Base-by-base conservation (phyloP, 2,329 filamentous ascomycete genomes). In the Scedosporium aurantiacum region DNA sequence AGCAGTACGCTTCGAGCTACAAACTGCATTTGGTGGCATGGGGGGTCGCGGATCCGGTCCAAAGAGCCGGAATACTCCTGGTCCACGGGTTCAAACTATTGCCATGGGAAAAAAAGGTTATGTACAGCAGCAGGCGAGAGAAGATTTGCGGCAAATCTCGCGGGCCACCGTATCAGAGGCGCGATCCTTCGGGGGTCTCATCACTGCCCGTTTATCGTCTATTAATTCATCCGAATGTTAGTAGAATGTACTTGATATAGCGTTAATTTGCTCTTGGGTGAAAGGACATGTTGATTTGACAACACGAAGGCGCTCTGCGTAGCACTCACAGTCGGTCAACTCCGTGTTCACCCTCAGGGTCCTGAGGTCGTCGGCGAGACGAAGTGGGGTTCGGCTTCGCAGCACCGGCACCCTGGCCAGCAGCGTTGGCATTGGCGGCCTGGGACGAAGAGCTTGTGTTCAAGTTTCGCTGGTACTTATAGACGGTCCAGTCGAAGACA, bases 401-500 rank as follows among this genome's bases (percentile, higher is more conserved):
- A 8, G 10, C 56, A 14, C 21, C 18, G 21, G 12, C 56, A 21
- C 56, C 58, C 28, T 40, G 47, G 43, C n/a, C 28, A 54, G 28
- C 58, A 54, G 58, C 27, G 23, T 40, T 54, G 56, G 56, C n/a
- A 10, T 54, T 52, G 43, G 58, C 45, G 43, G 58, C 58, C 58
- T 60, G 58, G 28, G 45, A 54, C 27, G 58, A 60, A 4, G 45
- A 32, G 54, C 54, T 37, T 8, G 58, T 60, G 43, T 60, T 60
- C 58, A 60, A 37, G 70, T 97, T 97, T 87, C 97, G 97, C 84
- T 97, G 92, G 82, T 97, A 97, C 82, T 97, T 97, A 86, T 97
- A 97, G 71, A 97, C 94, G 63, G 94, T 99, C 94, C 94, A 99
- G 79, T 99, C 94, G 71, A 99, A 99, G 69, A 99, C 94, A 70